Percentiles rank a stretch among this genome's conserved stretches.
phyloP scores from a whole-genome alignment of 2,329 filamentous ascomycete species.

The Cordyceps farinosa region DNA sequence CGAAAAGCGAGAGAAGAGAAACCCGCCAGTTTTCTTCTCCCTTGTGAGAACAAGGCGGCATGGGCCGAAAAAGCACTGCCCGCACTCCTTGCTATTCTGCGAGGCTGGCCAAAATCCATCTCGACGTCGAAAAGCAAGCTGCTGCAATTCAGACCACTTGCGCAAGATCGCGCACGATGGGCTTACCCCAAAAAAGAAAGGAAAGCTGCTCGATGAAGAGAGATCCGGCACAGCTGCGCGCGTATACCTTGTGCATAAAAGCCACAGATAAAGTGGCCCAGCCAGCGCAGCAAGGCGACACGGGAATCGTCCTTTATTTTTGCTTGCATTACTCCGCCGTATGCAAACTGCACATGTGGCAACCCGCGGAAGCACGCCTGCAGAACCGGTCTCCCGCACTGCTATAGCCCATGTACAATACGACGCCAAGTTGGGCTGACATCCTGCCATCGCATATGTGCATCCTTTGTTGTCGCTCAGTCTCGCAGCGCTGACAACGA shows the following conservation, averaged over 20 bases:
- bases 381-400: slow-evolving; percentile 10
- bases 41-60: not conserved
- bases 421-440: slow-evolving; percentile 4
- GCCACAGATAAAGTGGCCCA: slow-evolving; percentile 14
- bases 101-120: not conserved
- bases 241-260: slow-evolving; percentile 12
- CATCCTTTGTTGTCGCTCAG: not conserved
- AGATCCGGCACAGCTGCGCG: slow-evolving; percentile 13
- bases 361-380: slow-evolving; percentile 17
- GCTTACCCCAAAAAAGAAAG: slow-evolving; percentile 5
- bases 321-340: slow-evolving; percentile 13
- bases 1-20: not conserved
- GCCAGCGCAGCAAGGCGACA: slow-evolving; percentile 1
- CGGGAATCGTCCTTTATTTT: slow-evolving; percentile 8
- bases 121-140: not conserved
- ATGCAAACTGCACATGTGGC: slow-evolving; percentile 18
- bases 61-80: not conserved
- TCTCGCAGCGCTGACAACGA: not conserved
- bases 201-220: slow-evolving; percentile 14
- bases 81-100: not conserved
- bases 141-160: not conserved
- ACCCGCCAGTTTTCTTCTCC: not conserved
- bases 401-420: not conserved
- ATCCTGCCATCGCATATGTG: not conserved
- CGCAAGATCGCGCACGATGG: slow-evolving; percentile 9